Evolutionary conservation across 148 eudicot species (phyloP).

Genomic region (Rhododendron mucronatum): DNA sequence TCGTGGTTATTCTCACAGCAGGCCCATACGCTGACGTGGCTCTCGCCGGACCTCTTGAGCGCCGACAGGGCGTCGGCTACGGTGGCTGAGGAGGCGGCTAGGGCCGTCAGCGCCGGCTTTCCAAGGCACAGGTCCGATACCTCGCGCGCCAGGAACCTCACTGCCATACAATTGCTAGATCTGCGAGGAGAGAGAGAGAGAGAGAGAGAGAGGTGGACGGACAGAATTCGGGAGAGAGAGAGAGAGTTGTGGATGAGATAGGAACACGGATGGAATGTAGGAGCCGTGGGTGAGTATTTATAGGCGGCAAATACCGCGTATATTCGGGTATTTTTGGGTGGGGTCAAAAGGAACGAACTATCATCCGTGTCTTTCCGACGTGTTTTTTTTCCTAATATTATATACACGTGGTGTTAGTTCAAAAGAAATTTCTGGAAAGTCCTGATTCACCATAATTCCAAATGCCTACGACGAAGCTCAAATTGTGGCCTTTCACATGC

Average conservation of each 20-base stretch:
- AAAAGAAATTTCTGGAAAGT: too few species aligned
- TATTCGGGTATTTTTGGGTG: neutral
- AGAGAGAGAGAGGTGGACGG: neutral
- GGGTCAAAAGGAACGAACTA: too few species aligned
- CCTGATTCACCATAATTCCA: too few species aligned
- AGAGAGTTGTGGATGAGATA: neutral
- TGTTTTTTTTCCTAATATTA: too few species aligned
- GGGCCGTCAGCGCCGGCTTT: constrained; percentile 63
- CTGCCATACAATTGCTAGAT: constrained; percentile 56
- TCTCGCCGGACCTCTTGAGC: constrained; percentile 50
- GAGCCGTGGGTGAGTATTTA: neutral
- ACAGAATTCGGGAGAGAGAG: neutral
- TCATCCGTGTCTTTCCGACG: too few species aligned
- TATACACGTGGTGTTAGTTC: too few species aligned
- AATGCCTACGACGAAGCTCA: too few species aligned
- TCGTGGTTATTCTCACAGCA: constrained; percentile 3
- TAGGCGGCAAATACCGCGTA: neutral
- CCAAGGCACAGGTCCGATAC: constrained; percentile 81
- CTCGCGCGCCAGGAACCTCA: constrained; percentile 39
- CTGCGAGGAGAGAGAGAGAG: neutral
- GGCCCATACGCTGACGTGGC: constrained; percentile 53
- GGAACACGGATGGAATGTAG: neutral
- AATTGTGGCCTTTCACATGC: too few species aligned
- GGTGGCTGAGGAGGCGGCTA: constrained; percentile 45
- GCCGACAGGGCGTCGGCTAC: constrained; percentile 56